Evolutionary conservation across 345 rosid genomes (phyloP).

Genomic region (Populus deltoides): DNA sequence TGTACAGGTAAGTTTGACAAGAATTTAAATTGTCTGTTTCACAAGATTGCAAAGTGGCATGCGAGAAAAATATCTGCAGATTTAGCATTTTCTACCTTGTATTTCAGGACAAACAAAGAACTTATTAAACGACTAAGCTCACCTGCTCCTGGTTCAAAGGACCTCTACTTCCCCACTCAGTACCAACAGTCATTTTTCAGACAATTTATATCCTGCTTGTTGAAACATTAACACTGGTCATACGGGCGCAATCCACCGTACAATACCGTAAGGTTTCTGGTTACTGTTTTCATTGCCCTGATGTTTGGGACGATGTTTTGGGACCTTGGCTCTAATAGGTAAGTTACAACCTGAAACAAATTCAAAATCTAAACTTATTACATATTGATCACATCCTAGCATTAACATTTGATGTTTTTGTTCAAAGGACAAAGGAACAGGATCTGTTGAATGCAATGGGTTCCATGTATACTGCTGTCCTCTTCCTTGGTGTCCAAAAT

Average conservation of each 20-base stretch:
- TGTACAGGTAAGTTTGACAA: constrained; percentile 37
- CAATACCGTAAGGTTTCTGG: constrained; percentile 13
- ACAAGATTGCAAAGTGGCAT: too few relatives aligned
- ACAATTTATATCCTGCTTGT: constrained; percentile 14
- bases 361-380: too few relatives aligned
- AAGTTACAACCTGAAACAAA: not conserved
- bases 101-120: constrained; percentile 45
- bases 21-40: not conserved
- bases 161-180: constrained; percentile 17
- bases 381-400: too few relatives aligned
- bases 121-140: constrained; percentile 15
- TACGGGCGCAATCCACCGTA: constrained; percentile 25
- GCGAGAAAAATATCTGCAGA: too few relatives aligned
- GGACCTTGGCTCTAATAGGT: constrained; percentile 20
- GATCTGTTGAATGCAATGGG: constrained; percentile 70
- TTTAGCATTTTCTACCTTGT: not conserved
- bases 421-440: constrained; percentile 38
- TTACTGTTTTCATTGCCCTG: constrained; percentile 15
- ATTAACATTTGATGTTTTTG: not conserved
- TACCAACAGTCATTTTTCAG: constrained; percentile 12
- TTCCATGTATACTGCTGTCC: constrained; percentile 66
- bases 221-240: constrained; percentile 22
- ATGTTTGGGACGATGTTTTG: constrained; percentile 21
- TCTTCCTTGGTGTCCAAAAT: constrained; percentile 69
- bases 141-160: constrained; percentile 19